These are phyloP conservation scores for Suillus americanus DNA, from an alignment of 768 basidiomycete species.

Conservation along the genomic window DNA sequence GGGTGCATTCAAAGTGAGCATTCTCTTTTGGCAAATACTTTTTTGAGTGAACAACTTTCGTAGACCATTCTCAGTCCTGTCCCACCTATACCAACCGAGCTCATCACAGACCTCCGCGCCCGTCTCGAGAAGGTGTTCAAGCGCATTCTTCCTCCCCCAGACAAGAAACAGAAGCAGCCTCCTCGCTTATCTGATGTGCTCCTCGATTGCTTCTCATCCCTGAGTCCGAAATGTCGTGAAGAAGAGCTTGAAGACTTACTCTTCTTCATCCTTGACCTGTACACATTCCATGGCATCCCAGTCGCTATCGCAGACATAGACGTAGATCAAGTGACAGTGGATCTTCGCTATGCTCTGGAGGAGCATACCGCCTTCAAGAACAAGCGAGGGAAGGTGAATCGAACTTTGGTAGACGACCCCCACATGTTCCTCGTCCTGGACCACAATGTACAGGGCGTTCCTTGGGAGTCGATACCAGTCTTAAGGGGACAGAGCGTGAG, in stretches of 20 bases:
- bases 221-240: constrained; percentile 80
- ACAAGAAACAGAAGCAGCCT: constrained; percentile 58
- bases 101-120: constrained; percentile 55
- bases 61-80: constrained; percentile 66
- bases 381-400: constrained; percentile 27
- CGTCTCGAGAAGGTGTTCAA: constrained; percentile 79
- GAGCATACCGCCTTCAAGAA: constrained; percentile 54
- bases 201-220: constrained; percentile 81
- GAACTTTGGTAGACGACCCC: constrained; percentile 42
- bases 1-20: constrained; percentile 89
- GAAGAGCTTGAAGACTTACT: constrained; percentile 95
- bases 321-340: constrained; percentile 84
- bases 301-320: constrained; percentile 92
- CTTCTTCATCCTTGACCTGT: constrained; percentile 91
- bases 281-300: constrained; percentile 89
- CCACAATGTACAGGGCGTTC: constrained; percentile 83
- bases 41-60: constrained; percentile 4
- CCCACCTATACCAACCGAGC: constrained; percentile 39
- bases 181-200: constrained; percentile 70
- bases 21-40: background rate
- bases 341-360: constrained; percentile 75
- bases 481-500: constrained; percentile 84
- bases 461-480: constrained; percentile 94
- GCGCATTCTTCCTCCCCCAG: constrained; percentile 55
- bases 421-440: constrained; percentile 91